phyloP scores from a whole-genome alignment of 345 rosid species.

The Populus ilicifolia region DNA sequence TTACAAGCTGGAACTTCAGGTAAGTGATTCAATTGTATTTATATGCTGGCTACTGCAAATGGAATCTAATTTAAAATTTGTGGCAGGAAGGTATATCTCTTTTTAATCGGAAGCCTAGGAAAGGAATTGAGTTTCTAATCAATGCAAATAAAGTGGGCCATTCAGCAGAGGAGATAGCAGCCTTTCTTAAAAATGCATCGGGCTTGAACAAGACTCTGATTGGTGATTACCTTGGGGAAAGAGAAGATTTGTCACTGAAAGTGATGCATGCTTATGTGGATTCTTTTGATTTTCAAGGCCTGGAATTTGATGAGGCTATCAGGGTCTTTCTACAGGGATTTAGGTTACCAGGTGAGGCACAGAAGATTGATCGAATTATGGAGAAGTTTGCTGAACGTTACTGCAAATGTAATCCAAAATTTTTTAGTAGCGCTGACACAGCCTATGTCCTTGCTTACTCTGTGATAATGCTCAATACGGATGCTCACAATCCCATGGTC shows the following conservation, averaged over 20 bases:
- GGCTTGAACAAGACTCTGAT: slow-evolving; percentile 81
- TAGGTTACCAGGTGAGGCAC: slow-evolving; percentile 99
- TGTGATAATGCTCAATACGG: slow-evolving; percentile 94
- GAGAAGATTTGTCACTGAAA: slow-evolving; percentile 89
- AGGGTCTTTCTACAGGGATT: slow-evolving; percentile 80
- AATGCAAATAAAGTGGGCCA: slow-evolving; percentile 91
- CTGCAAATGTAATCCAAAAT: slow-evolving; percentile 95
- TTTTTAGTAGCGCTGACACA: slow-evolving; percentile 90
- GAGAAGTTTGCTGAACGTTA: slow-evolving; percentile 96
- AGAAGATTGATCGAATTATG: slow-evolving; percentile 98
- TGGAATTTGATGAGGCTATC: slow-evolving; percentile 97
- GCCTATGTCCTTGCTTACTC: slow-evolving; percentile 99
- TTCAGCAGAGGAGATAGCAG: slow-evolving; percentile 93
- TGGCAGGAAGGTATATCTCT: slow-evolving; percentile 99
- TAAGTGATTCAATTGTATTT: slow-evolving; percentile 20
- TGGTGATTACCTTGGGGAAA: slow-evolving; percentile 98
- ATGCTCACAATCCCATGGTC: slow-evolving; percentile 97
- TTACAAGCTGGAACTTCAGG: slow-evolving; percentile 99
- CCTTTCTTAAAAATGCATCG: slow-evolving; percentile 84
- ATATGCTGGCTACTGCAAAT: slow-evolving; percentile 8
- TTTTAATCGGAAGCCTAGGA: slow-evolving; percentile 94
- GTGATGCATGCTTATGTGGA: slow-evolving; percentile 98
- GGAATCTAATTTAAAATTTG: slow-evolving; percentile 41
- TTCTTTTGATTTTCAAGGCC: slow-evolving; percentile 80
- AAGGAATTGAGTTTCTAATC: slow-evolving; percentile 91